phyloP scores from a whole-genome alignment of 139 green algal genomes.

The Chlorella vulgaris region DNA sequence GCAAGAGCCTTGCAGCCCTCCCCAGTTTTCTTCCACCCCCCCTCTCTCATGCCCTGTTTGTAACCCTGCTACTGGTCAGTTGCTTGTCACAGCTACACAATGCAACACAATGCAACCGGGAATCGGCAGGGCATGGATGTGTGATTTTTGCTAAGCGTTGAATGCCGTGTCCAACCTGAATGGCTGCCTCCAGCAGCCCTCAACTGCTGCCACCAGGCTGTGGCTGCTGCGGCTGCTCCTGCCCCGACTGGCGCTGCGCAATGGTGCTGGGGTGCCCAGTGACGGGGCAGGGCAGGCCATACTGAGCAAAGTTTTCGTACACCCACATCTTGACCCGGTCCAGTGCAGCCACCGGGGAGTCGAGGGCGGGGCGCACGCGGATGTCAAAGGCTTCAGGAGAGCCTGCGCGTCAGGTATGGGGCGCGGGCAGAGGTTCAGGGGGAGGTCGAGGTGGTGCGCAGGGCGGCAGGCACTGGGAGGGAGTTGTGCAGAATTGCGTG shows the following conservation, averaged over 20 bases:
- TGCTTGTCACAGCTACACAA: no score
- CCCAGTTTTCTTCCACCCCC: not conserved
- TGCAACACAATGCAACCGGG: no score
- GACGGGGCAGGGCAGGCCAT: slow-evolving; percentile 91
- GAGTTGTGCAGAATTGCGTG: no score
- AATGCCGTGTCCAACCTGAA: no score
- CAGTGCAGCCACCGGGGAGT: slow-evolving; percentile 70
- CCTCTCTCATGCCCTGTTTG: no score
- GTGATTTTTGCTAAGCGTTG: no score
- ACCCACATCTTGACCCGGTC: slow-evolving; percentile 93
- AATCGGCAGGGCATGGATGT: no score
- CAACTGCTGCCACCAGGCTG: not conserved
- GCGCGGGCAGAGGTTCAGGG: not conserved
- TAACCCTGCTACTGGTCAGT: no score
- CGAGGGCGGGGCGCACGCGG: slow-evolving; percentile 84
- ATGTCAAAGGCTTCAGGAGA: slow-evolving; percentile 81
- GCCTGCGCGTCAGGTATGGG: not conserved
- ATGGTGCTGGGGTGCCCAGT: slow-evolving; percentile 58
- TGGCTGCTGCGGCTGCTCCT: not conserved
- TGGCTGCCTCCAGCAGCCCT: not conserved
- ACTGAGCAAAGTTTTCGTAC: slow-evolving; percentile 83
- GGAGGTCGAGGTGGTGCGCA: no score
- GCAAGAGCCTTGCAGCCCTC: not conserved
- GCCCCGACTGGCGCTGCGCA: not conserved
- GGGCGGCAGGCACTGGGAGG: no score